phyloP scores from a whole-genome alignment of 495 filamentous ascomycete species.

The Talaromyces nanjingensis region DNA sequence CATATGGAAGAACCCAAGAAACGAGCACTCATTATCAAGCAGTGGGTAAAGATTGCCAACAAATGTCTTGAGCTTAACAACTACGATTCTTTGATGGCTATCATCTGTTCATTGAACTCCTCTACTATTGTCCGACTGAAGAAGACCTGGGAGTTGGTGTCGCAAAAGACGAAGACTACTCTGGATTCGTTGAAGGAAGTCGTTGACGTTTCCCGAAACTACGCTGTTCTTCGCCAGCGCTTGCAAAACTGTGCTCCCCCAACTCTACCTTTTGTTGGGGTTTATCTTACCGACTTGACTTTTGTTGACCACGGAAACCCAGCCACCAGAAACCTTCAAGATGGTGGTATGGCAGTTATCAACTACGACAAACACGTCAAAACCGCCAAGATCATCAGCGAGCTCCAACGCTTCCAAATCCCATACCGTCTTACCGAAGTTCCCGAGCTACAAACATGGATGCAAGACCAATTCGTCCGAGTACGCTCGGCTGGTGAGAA shows the following conservation, averaged over 20 bases:
- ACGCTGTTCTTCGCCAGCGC: conserved; percentile 79
- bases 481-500: conserved; percentile 73
- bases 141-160: conserved; percentile 89
- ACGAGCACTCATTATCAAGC: conserved; percentile 85
- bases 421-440: conserved; percentile 83
- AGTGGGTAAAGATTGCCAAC: conserved; percentile 94
- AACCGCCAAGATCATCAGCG: conserved; percentile 90
- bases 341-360: conserved; percentile 69
- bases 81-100: conserved; percentile 94
- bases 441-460: conserved; percentile 89
- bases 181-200: conserved; percentile 72
- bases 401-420: conserved; percentile 94
- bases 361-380: conserved; percentile 98
- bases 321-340: conserved; percentile 44
- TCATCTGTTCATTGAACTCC: conserved; percentile 86
- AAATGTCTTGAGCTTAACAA: conserved; percentile 87
- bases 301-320: conserved; percentile 89
- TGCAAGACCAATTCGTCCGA: conserved; percentile 74
- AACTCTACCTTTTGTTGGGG: conserved; percentile 94
- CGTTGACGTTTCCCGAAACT: conserved; percentile 85
- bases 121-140: conserved; percentile 88
- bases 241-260: conserved; percentile 86
- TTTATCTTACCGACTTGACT: conserved; percentile 79
- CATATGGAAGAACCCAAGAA: conserved; percentile 82
- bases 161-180: conserved; percentile 72